phyloP scores from a whole-genome alignment of 495 filamentous ascomycete genomes.

The Polyplosphaeria fusca region DNA sequence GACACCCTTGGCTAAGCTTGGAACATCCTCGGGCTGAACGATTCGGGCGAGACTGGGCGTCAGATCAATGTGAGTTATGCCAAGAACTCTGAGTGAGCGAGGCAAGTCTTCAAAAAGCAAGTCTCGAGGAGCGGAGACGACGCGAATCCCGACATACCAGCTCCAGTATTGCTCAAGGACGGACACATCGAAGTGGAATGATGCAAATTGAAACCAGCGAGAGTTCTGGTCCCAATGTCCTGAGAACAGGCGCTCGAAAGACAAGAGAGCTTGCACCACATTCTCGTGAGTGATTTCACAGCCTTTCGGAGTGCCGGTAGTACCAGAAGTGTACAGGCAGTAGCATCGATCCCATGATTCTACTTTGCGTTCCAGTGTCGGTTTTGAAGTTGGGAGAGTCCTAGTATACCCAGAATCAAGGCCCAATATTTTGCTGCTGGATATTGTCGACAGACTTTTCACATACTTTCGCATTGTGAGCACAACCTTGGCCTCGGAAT shows the following conservation, averaged over 20 bases:
- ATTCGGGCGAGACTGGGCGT: constrained; percentile 65
- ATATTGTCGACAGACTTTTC: background rate
- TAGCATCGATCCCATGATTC: constrained; percentile 53
- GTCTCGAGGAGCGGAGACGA: constrained; percentile 73
- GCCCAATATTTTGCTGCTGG: constrained; percentile 15
- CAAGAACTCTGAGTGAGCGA: constrained; percentile 61
- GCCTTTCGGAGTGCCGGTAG: constrained; percentile 76
- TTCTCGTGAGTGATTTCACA: constrained; percentile 73
- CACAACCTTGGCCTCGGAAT: constrained; percentile 55
- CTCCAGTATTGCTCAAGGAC: constrained; percentile 87
- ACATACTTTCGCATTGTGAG: constrained; percentile 46
- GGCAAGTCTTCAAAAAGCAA: constrained; percentile 74
- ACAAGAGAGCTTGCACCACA: constrained; percentile 69
- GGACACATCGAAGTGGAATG: constrained; percentile 84
- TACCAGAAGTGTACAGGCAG: constrained; percentile 79
- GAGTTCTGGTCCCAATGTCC: constrained; percentile 67
- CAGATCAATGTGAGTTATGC: constrained; percentile 83
- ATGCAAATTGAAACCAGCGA: constrained; percentile 82
- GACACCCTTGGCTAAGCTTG: constrained; percentile 63
- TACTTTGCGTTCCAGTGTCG: constrained; percentile 11
- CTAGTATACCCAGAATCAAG: constrained; percentile 16
- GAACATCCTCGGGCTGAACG: constrained; percentile 64
- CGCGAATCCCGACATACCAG: constrained; percentile 78
- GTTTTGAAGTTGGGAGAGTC: constrained; percentile 1
- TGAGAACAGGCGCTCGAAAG: constrained; percentile 66